Evolutionary conservation across 2,329 filamentous ascomycete genomes (phyloP).

Genomic region (Chalara sp.): DNA sequence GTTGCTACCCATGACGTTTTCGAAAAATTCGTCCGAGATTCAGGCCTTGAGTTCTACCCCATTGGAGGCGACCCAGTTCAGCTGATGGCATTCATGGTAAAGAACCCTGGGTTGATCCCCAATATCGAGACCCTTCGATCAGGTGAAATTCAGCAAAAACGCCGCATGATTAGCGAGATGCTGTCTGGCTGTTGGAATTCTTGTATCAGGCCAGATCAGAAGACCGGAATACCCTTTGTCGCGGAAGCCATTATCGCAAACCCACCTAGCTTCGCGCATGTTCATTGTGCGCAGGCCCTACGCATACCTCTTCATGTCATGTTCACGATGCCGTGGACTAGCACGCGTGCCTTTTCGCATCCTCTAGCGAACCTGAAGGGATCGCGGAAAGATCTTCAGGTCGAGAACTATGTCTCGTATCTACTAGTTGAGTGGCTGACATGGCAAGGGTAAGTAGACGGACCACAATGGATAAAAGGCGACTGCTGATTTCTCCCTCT

Average conservation of each 20-base stretch:
- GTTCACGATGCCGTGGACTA: slow-evolving; percentile 55
- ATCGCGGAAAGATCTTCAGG: slow-evolving; percentile 62
- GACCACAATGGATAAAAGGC: not conserved
- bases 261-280: slow-evolving; percentile 34
- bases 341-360: not conserved
- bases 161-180: slow-evolving; percentile 68
- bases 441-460: slow-evolving; percentile 51
- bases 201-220: slow-evolving; percentile 54
- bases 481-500: not conserved
- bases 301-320: slow-evolving; percentile 57
- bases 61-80: slow-evolving; percentile 62
- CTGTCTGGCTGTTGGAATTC: slow-evolving; percentile 77
- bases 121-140: slow-evolving; percentile 65
- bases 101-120: slow-evolving; percentile 77
- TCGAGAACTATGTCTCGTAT: slow-evolving; percentile 67
- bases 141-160: slow-evolving; percentile 66
- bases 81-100: slow-evolving; percentile 84
- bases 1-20: slow-evolving; percentile 50
- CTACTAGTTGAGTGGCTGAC: slow-evolving; percentile 76
- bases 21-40: slow-evolving; percentile 42
- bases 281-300: slow-evolving; percentile 51
- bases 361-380: slow-evolving; percentile 50
- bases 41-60: slow-evolving; percentile 51
- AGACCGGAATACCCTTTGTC: slow-evolving; percentile 14
- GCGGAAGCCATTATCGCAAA: slow-evolving; percentile 23